phyloP scores from a whole-genome alignment of 1,284 basidiomycete genomes.

The Pyrrhoderma lamaoense region DNA sequence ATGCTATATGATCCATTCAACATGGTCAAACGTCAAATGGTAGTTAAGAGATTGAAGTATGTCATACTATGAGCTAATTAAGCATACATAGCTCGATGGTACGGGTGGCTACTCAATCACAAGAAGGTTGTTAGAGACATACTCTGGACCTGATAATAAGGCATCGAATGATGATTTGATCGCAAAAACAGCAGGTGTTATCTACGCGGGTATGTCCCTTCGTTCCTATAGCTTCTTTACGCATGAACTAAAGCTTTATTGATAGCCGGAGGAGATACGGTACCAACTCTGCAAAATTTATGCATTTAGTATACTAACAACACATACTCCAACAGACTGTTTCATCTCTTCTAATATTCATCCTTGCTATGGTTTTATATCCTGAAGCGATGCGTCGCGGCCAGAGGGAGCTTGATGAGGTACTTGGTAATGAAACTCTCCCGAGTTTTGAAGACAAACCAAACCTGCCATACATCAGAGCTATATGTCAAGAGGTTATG shows the following conservation, averaged over 20 bases:
- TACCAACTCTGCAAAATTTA: neutral
- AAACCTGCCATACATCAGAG: conserved; percentile 2
- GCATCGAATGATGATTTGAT: conserved; percentile 9
- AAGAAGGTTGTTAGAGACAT: conserved; percentile 10
- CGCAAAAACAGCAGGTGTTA: conserved; percentile 7
- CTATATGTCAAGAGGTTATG: conserved; percentile 2
- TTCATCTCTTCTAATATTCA: neutral
- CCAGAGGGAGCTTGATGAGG: conserved; percentile 7
- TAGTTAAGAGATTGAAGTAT: no score
- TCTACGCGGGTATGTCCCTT: neutral
- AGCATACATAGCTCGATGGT: conserved; percentile 10
- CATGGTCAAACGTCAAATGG: conserved; percentile 10
- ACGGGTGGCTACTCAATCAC: conserved; percentile 12
- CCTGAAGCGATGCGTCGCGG: neutral
- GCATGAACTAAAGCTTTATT: neutral
- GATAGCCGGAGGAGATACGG: conserved; percentile 9
- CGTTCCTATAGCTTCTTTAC: neutral
- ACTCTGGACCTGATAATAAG: neutral
- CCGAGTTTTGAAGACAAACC: conserved; percentile 5
- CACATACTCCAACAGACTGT: neutral
- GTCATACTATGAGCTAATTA: no score
- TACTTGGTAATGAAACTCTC: conserved; percentile 5
- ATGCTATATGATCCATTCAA: conserved; percentile 2
- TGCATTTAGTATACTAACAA: no score
- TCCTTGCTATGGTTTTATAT: conserved; percentile 2